These are phyloP conservation scores for Psilocybe azurescens DNA, from an alignment of 768 basidiomycete genomes.

Conservation along the genomic window DNA sequence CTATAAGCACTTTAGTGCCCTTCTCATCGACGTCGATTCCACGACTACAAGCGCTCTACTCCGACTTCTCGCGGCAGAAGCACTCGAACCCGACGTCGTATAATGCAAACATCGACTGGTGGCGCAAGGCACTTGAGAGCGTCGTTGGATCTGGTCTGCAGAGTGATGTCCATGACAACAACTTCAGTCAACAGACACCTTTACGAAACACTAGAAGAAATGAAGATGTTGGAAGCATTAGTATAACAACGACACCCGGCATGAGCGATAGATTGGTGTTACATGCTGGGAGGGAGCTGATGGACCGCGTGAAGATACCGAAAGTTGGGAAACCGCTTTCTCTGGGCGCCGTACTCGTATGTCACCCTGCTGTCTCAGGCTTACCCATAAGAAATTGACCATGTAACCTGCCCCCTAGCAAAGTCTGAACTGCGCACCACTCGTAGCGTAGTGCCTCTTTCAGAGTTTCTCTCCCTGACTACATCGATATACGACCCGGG, in stretches of 20 bases:
- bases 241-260: background rate
- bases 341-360: conserved; percentile 74
- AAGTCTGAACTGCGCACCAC: conserved; percentile 66
- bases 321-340: conserved; percentile 80
- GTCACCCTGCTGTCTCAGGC: conserved; percentile 32
- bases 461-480: conserved; percentile 59
- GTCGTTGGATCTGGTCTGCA: conserved; percentile 67
- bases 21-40: conserved; percentile 52
- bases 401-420: conserved; percentile 49
- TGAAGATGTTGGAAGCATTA: background rate
- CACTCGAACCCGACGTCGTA: conserved; percentile 85
- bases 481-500: conserved; percentile 72
- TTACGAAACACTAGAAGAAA: background rate
- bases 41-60: conserved; percentile 83
- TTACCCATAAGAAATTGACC: conserved; percentile 23
- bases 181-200: background rate
- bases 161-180: background rate
- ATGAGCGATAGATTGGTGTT: conserved; percentile 61
- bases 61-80: conserved; percentile 86
- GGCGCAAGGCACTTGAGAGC: conserved; percentile 71
- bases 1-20: conserved; percentile 43
- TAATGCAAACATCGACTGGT: conserved; percentile 85
- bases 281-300: conserved; percentile 54
- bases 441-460: conserved; percentile 49
- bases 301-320: conserved; percentile 66